These are phyloP conservation scores for Apiotrichum mycotoxinovorans DNA, from an alignment of 1,284 basidiomycete species.

Conservation along the genomic window DNA sequence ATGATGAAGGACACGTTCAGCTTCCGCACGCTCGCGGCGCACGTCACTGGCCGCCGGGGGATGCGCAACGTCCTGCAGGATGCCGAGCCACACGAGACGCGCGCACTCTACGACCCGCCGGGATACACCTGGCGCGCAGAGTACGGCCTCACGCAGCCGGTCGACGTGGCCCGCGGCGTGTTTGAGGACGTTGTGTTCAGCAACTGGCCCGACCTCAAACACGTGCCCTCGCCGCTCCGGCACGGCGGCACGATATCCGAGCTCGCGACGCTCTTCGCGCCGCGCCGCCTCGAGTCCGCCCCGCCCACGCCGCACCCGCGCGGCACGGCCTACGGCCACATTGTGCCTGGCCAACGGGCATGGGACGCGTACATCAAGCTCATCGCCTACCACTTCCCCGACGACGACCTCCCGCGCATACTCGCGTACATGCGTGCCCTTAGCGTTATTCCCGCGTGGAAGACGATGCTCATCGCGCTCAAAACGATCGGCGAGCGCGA, in stretches of 20 bases:
- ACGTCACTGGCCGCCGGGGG: not conserved
- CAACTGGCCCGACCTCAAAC: slow-evolving; percentile 38
- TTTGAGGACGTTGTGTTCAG: slow-evolving; percentile 33
- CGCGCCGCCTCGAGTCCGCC: not conserved
- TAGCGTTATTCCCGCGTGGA: slow-evolving; percentile 55
- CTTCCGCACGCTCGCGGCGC: not conserved
- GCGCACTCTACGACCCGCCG: slow-evolving; percentile 7
- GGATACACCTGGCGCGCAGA: slow-evolving; percentile 20
- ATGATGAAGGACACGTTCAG: slow-evolving; percentile 27
- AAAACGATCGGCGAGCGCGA: slow-evolving; percentile 69
- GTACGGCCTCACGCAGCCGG: slow-evolving; percentile 14
- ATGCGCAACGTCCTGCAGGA: not conserved
- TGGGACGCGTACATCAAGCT: slow-evolving; percentile 65
- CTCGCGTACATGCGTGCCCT: slow-evolving; percentile 73
- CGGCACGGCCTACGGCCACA: slow-evolving; percentile 42
- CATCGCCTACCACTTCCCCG: slow-evolving; percentile 56
- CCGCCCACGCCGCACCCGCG: not conserved
- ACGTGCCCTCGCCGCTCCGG: slow-evolving; percentile 32
- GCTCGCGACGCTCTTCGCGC: not conserved
- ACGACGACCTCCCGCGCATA: slow-evolving; percentile 49
- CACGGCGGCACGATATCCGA: not conserved
- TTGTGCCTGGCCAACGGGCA: slow-evolving; percentile 55
- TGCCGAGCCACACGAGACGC: not conserved
- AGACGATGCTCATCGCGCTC: slow-evolving; percentile 63
- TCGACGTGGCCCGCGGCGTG: slow-evolving; percentile 14